Evolutionary conservation across 1,284 basidiomycete genomes (phyloP).

Genomic region (Pulchroboletus neoregius): DNA sequence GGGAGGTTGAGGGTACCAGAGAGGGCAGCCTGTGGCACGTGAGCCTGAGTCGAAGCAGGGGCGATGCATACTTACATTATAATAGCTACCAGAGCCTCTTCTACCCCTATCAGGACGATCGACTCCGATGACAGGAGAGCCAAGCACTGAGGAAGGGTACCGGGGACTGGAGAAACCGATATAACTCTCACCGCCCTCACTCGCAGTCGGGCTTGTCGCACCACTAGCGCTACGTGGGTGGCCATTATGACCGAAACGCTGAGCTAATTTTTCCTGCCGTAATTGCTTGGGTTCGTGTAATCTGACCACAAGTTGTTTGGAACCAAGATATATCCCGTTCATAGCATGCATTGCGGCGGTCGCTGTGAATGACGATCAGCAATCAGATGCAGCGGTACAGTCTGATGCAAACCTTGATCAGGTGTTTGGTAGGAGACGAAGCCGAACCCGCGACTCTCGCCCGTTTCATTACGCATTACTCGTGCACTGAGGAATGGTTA

Average conservation of each 20-base stretch:
- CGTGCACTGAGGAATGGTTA: constrained; percentile 59
- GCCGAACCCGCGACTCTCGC: constrained; percentile 89
- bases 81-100: constrained; percentile 79
- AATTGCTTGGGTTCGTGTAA: constrained; percentile 88
- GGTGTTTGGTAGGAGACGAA: constrained; percentile 88
- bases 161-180: constrained; percentile 71
- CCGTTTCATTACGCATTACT: constrained; percentile 87
- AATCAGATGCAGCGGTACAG: not conserved
- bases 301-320: constrained; percentile 79
- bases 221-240: constrained; percentile 75
- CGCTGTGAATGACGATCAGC: constrained; percentile 41
- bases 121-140: constrained; percentile 50
- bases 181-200: constrained; percentile 73
- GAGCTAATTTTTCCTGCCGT: constrained; percentile 82
- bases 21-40: constrained; percentile 58
- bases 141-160: constrained; percentile 45
- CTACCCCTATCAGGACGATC: constrained; percentile 62
- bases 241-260: constrained; percentile 69
- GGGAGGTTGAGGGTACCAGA: constrained; percentile 72
- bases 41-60: constrained; percentile 2
- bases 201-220: constrained; percentile 75
- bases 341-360: constrained; percentile 69
- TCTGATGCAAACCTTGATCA: constrained; percentile 61
- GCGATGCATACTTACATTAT: constrained; percentile 48
- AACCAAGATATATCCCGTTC: constrained; percentile 70